Evolutionary conservation across 345 rosid species (phyloP).

Genomic region (Raphanus raphanistrum): DNA sequence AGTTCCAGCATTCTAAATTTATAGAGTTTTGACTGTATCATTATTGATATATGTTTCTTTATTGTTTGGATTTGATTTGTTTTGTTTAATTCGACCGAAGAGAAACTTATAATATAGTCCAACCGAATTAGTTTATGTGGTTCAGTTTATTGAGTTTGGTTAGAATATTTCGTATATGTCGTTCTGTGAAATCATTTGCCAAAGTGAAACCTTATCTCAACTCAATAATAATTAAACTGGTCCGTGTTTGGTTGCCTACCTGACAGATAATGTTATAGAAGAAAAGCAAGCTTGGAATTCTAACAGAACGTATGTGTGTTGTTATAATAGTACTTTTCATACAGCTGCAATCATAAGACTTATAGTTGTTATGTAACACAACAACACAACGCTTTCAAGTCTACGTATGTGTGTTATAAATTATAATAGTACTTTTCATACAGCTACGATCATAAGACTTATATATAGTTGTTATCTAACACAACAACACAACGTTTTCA

Average conservation of each 20-base stretch:
- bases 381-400: too few species aligned
- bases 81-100: not conserved
- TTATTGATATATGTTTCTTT: too few species aligned
- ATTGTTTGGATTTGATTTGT: not conserved
- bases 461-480: too few species aligned
- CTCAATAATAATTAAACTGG: slow-evolving; percentile 6
- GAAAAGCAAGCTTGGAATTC: not conserved
- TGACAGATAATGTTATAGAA: slow-evolving; percentile 7
- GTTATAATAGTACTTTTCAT: slow-evolving; percentile 8
- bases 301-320: not conserved
- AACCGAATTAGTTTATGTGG: not conserved
- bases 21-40: too few species aligned
- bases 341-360: not conserved
- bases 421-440: too few species aligned
- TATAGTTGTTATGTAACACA: not conserved
- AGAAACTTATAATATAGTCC: not conserved
- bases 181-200: slow-evolving; percentile 7
- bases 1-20: too few species aligned
- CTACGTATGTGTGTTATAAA: too few species aligned
- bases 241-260: slow-evolving; percentile 29
- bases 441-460: too few species aligned
- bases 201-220: not conserved
- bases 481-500: not conserved
- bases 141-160: not conserved
- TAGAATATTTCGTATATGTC: not conserved